Base-by-base conservation (phyloP, 306 rosid genomes). In the Acacia acuminata region DNA sequence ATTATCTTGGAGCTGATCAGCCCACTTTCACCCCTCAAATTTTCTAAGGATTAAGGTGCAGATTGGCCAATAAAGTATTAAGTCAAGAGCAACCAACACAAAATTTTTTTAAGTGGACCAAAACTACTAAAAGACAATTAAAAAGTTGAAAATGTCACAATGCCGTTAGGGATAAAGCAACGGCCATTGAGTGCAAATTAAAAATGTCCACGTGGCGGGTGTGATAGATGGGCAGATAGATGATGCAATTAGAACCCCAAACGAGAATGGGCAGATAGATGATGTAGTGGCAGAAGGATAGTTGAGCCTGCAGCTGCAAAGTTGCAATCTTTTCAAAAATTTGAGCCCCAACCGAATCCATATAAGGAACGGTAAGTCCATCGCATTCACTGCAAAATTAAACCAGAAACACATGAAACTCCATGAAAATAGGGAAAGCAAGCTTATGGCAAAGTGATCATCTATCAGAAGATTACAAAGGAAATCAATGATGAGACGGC, bases 401-500 rank as follows among this genome's bases (percentile, higher is more conserved):
- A 75, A 40, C 17, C 65, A 32, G 14, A 64, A 67, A 12, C 71
- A 32, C 71, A 34, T 66, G 43, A 32, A 32, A 65, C 45, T 34
- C 43, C 42, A 15, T 27, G 42, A 14, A 64, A 64, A 64, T n/a
- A 64, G 40, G 40, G 70, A 42, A 63, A 63, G 4, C 4, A 30
- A 13, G 70, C 42, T 7, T 64, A 6, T 64, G 10, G 5, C 65
- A 58, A 10, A 61, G 19, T 14, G 70, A 63, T 13, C 42, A 30
- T 27, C 5, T 27, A 30, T 64, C 42, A 30, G 27, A 47, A 53
- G 25, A 51, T 84, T 93, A 93, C 98, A 74, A 48, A 94, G 91
- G 80, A 96, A 94, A 85, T 96, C 99, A 3, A 91, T 30, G 42
- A 88, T 86, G 71, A 96, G 97, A 36, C 94, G 91, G 84, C 99